These are phyloP conservation scores for Penicillium goetzii DNA, from an alignment of 495 filamentous ascomycete genomes.

Conservation along the genomic window DNA sequence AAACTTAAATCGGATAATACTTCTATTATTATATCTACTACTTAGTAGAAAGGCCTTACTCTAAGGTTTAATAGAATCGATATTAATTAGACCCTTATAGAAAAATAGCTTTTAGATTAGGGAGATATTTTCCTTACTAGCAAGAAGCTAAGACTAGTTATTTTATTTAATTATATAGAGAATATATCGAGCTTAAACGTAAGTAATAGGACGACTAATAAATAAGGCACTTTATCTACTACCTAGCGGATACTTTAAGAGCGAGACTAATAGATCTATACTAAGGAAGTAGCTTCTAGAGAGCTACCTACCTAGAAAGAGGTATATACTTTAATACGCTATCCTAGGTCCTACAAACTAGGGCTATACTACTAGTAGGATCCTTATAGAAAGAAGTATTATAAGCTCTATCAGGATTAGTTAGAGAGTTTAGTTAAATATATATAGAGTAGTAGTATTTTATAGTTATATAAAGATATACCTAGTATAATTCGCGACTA, in stretches of 20 bases:
- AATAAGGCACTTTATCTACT: conserved; percentile 17
- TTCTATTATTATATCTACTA: conserved; percentile 20
- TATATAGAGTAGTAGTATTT: too few relatives aligned
- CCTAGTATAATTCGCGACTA: too few relatives aligned
- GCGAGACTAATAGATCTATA: conserved; percentile 15
- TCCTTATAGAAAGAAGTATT: conserved; percentile 24
- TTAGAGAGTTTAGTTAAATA: too few relatives aligned
- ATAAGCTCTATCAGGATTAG: too few relatives aligned
- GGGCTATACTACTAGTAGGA: conserved; percentile 24
- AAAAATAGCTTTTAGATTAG: conserved; percentile 20
- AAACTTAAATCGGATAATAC: conserved; percentile 24
- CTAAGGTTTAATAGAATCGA: conserved; percentile 18
- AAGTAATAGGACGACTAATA: conserved; percentile 18
- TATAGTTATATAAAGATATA: too few relatives aligned
- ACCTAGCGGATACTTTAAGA: conserved; percentile 20
- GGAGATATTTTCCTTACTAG: conserved; percentile 22
- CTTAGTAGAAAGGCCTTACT: conserved; percentile 18
- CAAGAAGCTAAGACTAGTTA: conserved; percentile 23
- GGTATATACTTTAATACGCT: conserved; percentile 26
- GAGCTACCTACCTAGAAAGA: conserved; percentile 17
- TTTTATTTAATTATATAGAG: conserved; percentile 24
- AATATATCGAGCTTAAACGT: conserved; percentile 4
- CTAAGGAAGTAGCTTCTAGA: conserved; percentile 17
- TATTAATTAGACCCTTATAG: conserved; percentile 22
- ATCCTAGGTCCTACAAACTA: conserved; percentile 20